Evolutionary conservation across 2,329 filamentous ascomycete species (phyloP).

Genomic region (Aspergillus chevalieri): DNA sequence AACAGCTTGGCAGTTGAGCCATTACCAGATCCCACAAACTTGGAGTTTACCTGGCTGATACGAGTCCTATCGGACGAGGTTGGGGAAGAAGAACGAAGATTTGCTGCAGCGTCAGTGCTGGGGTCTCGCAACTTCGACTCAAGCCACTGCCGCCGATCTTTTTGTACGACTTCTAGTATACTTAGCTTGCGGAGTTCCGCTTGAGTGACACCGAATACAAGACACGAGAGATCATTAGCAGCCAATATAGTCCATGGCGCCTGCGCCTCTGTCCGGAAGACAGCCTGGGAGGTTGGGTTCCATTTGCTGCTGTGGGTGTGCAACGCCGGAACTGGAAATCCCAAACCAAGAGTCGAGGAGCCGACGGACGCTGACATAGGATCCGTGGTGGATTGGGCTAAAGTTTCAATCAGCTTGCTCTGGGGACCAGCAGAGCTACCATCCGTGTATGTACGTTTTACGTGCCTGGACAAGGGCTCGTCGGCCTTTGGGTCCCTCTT

Average conservation of each 20-base stretch:
- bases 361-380: constrained; percentile 30
- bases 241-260: constrained; percentile 93
- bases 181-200: constrained; percentile 91
- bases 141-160: constrained; percentile 82
- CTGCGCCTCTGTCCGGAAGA: constrained; percentile 90
- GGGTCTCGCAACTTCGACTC: constrained; percentile 72
- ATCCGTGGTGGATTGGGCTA: constrained; percentile 70
- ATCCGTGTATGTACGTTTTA: constrained; percentile 84
- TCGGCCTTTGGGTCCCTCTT: constrained; percentile 33
- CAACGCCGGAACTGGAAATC: constrained; percentile 49
- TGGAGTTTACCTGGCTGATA: constrained; percentile 29
- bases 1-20: constrained; percentile 84
- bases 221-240: constrained; percentile 90
- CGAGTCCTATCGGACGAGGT: constrained; percentile 30
- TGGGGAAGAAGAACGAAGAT: constrained; percentile 15
- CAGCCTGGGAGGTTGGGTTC: constrained; percentile 86
- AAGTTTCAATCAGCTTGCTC: constrained; percentile 74
- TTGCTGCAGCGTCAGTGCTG: constrained; percentile 44
- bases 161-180: constrained; percentile 88
- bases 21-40: constrained; percentile 60
- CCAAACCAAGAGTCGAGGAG: constrained; percentile 31
- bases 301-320: constrained; percentile 88
- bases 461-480: constrained; percentile 51
- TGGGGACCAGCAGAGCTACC: constrained; percentile 67
- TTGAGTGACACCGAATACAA: constrained; percentile 98